These are phyloP conservation scores for Suhomyces maxii DNA, from an alignment of 1,139 yeast species.

Conservation along the genomic window DNA sequence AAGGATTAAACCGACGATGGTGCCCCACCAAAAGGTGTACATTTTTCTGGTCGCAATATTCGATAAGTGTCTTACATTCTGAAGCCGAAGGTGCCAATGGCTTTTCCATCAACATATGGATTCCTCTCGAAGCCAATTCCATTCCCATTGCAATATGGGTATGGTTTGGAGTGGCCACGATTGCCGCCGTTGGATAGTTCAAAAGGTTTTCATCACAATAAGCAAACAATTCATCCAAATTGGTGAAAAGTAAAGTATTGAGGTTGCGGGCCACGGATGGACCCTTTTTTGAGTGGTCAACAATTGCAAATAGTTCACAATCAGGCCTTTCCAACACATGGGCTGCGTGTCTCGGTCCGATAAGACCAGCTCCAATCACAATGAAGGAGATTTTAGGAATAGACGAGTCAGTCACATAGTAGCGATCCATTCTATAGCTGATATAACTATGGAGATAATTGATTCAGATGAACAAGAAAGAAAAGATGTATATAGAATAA, in stretches of 20 bases:
- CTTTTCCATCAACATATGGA: conserved; percentile 42
- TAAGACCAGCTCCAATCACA: conserved; percentile 26
- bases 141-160: conserved; percentile 38
- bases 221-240: conserved; percentile 28
- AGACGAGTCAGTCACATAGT: conserved; percentile 11
- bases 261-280: conserved; percentile 31
- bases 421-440: conserved; percentile 9
- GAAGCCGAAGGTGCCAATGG: conserved; percentile 41
- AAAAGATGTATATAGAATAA: too few species aligned
- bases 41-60: conserved; percentile 23
- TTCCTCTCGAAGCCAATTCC: conserved; percentile 35
- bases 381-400: conserved; percentile 14
- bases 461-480: background rate
- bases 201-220: conserved; percentile 25
- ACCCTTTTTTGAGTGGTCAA: conserved; percentile 43
- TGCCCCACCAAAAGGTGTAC: conserved; percentile 44
- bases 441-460: background rate
- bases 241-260: conserved; percentile 27
- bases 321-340: conserved; percentile 25
- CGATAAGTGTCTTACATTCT: conserved; percentile 36
- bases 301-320: conserved; percentile 34
- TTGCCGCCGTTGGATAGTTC: conserved; percentile 42
- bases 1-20: conserved; percentile 47
- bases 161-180: conserved; percentile 45
- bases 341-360: conserved; percentile 27